A percentile compares a stretch with the other conserved stretches of the same genome.
Conservation (phyloP, 345 rosid species). For the Odontarrhena argentea region DNA sequence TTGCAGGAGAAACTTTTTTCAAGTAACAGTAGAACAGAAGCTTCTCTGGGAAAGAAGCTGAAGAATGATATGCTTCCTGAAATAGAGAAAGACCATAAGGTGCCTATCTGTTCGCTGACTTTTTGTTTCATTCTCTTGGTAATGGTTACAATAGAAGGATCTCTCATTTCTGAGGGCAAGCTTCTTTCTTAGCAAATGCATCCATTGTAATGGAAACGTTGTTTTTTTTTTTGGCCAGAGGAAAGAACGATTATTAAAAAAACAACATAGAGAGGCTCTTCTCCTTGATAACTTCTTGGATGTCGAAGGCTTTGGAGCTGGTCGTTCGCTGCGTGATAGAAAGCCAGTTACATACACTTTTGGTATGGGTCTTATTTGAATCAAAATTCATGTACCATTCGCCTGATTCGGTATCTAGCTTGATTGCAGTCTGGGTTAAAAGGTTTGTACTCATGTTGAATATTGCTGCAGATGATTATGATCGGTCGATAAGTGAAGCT, state of each 20-base stretch:
- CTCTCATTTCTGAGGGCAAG: not conserved
- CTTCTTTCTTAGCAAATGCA: slow-evolving; percentile 12
- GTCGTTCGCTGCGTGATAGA: slow-evolving; percentile 91
- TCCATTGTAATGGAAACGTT: slow-evolving; percentile 1
- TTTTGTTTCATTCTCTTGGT: not conserved
- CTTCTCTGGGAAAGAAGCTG: slow-evolving; percentile 77
- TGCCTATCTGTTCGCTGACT: slow-evolving; percentile 26
- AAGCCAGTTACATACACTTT: slow-evolving; percentile 96
- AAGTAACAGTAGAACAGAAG: slow-evolving; percentile 82
- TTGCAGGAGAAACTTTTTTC: slow-evolving; percentile 78
- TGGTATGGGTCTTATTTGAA: slow-evolving; percentile 50
- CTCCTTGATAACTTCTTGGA: slow-evolving; percentile 73
- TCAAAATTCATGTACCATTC: slow-evolving; percentile 11
- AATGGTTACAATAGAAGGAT: slow-evolving; percentile 7
- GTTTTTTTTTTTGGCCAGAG: slow-evolving; percentile 45
- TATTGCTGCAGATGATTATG: slow-evolving; percentile 87
- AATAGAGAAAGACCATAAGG: slow-evolving; percentile 92
- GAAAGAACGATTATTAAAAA: slow-evolving; percentile 84
- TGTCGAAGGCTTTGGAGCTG: slow-evolving; percentile 74
- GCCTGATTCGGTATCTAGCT: not conserved
- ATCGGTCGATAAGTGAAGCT: slow-evolving; percentile 90
- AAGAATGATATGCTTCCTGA: slow-evolving; percentile 88
- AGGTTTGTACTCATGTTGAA: slow-evolving; percentile 12
- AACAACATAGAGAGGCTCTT: slow-evolving; percentile 89
- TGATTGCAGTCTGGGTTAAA: slow-evolving; percentile 6